Conservation (phyloP, 352 stramenopile genomes). For the Pythium phragmitis region DNA sequence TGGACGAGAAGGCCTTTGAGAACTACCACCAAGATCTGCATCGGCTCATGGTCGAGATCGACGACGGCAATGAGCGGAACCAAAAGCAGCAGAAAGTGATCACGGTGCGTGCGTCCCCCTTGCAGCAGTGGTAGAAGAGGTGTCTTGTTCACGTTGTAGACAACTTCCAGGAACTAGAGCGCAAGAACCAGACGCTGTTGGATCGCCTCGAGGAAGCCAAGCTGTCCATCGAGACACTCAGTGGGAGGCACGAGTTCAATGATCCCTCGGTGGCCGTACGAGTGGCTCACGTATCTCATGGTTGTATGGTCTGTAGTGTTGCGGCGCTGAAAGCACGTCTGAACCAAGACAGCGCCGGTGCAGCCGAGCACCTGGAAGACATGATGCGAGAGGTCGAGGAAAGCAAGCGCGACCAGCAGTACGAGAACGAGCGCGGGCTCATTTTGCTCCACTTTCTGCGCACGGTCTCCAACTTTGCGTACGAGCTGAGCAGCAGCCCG, state of each 20-base stretch:
- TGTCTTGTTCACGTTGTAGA: too few species aligned
- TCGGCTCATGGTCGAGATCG: constrained; percentile 60
- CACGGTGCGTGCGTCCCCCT: constrained; percentile 30
- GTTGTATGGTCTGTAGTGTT: constrained; percentile 36
- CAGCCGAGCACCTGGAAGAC: constrained; percentile 58
- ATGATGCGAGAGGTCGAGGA: constrained; percentile 73
- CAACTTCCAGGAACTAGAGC: constrained; percentile 51
- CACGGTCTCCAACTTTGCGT: constrained; percentile 52
- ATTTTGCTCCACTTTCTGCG: constrained; percentile 60
- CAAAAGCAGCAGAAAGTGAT: constrained; percentile 74
- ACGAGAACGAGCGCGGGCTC: constrained; percentile 48
- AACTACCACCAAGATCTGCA: constrained; percentile 68
- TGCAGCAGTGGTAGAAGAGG: too few species aligned
- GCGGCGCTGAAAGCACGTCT: constrained; percentile 67
- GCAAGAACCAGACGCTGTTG: constrained; percentile 57
- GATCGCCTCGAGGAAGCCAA: constrained; percentile 72
- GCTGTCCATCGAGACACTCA: constrained; percentile 63
- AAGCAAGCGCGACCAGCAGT: constrained; percentile 57
- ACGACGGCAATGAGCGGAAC: constrained; percentile 53
- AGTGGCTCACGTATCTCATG: background rate
- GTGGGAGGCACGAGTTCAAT: constrained; percentile 38
- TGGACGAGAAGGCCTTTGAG: constrained; percentile 72
- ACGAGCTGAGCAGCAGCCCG: constrained; percentile 51
- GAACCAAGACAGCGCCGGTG: constrained; percentile 69
- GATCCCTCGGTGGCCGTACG: background rate